Conservation (phyloP, 225 moss, liverwort and hornwort genomes). For the Bryoerythrophyllum caledonicum region DNA sequence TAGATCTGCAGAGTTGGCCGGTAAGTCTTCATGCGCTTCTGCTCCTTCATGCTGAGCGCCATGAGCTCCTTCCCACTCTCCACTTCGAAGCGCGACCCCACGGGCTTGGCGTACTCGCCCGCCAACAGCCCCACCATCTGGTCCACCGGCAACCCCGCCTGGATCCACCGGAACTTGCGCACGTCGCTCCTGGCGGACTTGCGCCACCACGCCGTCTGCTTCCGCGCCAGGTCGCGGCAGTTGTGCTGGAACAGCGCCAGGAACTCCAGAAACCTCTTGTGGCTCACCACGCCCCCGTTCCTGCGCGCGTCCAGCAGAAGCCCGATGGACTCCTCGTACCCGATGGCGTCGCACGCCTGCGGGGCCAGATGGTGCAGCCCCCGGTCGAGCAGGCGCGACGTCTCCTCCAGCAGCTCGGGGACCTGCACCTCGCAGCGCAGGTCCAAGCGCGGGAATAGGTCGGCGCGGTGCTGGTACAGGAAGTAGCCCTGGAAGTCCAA, state of each 20-base stretch:
- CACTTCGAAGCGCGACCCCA: background rate
- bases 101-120: conserved; percentile 25
- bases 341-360: conserved; percentile 22
- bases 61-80: background rate
- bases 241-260: conserved; percentile 31
- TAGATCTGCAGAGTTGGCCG: conserved; percentile 22
- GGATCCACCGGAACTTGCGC: conserved; percentile 41
- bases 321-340: conserved; percentile 47
- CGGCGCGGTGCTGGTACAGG: conserved; percentile 22
- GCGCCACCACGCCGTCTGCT: conserved; percentile 45
- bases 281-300: background rate
- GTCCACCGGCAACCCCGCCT: conserved; percentile 26
- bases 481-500: conserved; percentile 38
- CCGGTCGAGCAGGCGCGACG: conserved; percentile 23
- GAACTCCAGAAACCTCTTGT: conserved; percentile 21
- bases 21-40: conserved; percentile 39
- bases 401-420: conserved; percentile 25
- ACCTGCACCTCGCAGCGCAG: conserved; percentile 37
- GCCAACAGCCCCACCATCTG: conserved; percentile 12
- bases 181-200: conserved; percentile 29
- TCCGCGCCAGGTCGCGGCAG: conserved; percentile 30
- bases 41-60: conserved; percentile 29
- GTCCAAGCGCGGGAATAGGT: conserved; percentile 25
- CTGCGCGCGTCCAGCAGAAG: conserved; percentile 29
- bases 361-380: conserved; percentile 32